phyloP scores from a whole-genome alignment of 2,329 filamentous ascomycete genomes.

The Fusarium citri region DNA sequence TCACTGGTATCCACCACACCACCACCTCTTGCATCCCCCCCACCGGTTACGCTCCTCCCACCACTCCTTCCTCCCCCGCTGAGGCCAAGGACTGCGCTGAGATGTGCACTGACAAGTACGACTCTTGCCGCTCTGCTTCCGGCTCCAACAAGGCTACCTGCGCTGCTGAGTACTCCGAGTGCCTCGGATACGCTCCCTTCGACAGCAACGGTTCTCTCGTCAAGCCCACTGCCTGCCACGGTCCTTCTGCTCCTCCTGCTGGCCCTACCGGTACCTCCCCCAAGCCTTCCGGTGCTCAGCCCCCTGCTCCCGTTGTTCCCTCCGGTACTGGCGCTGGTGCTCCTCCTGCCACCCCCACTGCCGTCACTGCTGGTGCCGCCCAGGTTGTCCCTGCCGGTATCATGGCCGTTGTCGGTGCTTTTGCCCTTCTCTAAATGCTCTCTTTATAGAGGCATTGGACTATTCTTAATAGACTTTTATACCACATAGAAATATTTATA shows the following conservation, averaged over 20 bases:
- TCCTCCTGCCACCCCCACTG: slow-evolving; percentile 15
- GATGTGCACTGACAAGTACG: slow-evolving; percentile 7
- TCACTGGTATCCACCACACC: slow-evolving; percentile 28
- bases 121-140: slow-evolving; percentile 1
- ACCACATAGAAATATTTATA: slow-evolving; percentile 3
- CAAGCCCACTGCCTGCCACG: slow-evolving; percentile 14
- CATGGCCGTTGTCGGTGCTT: slow-evolving; percentile 42
- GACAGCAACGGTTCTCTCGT: slow-evolving; percentile 1
- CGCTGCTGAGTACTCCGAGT: slow-evolving; percentile 14
- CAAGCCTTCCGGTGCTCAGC: slow-evolving; percentile 31
- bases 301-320: slow-evolving; percentile 24
- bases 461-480: slow-evolving; percentile 1
- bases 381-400: slow-evolving; percentile 38
- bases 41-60: slow-evolving; percentile 18
- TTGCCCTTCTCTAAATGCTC: slow-evolving; percentile 42
- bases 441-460: not conserved
- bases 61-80: slow-evolving; percentile 31
- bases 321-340: not conserved
- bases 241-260: slow-evolving; percentile 5
- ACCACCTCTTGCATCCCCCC: slow-evolving; percentile 35
- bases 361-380: slow-evolving; percentile 37
- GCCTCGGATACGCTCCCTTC: slow-evolving; percentile 21
- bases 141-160: slow-evolving; percentile 10
- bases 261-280: slow-evolving; percentile 29
- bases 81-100: slow-evolving; percentile 29